Evolutionary conservation across 768 basidiomycete species (phyloP), one percentile per base, ranked within the genome.

Genomic region (Royoungia palumana): DNA sequence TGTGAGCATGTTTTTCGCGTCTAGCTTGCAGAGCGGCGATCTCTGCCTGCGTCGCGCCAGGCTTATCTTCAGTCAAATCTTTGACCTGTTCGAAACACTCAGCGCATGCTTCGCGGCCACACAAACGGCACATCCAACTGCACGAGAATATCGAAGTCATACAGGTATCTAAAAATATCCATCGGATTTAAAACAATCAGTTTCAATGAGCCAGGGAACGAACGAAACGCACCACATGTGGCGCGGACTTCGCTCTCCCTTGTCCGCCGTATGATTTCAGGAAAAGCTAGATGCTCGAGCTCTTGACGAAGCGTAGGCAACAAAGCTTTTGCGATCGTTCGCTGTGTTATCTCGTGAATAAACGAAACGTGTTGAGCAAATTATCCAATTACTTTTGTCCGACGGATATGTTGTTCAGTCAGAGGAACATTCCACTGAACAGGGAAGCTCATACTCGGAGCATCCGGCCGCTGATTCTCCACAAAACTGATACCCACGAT

Each of bases 141-240:
- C 82, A 83, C 6, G 87, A 86, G 67, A 95, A 95, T 49, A 95
- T 82, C 12, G 93, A 94, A 5, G 91, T 94, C 77, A 91, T 88
- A 67, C 94, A 96, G 2, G 88, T 91, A 68, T 96, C 93, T 95
- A 63, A 19, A 49, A 51, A 41, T 35, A 49, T n/a, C 11, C 0
- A 21, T 48, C 44, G 40, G 47, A 48, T 44, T 41, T 43, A 44
- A 54, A 44, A 53, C 47, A 43, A 19, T 44, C 7, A 19, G 44
- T 43, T 38, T 56, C 46, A 32, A 41, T 21, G 25, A 41, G 41
- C 19, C 9, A 46, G 39, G 36, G 38, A 25, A 35, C 41, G 17
- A 47, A 35, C 32, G 25, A 53, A 30, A 69, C 83, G 47, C 63
- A 90, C 89, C 91, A 59, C 91, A 94, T 21, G 88, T 90, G 17